Evolutionary conservation across 1,139 yeast species (phyloP), one percentile per base, ranked within the genome.

Genomic region (Lodderomyces orthopsilosis): DNA sequence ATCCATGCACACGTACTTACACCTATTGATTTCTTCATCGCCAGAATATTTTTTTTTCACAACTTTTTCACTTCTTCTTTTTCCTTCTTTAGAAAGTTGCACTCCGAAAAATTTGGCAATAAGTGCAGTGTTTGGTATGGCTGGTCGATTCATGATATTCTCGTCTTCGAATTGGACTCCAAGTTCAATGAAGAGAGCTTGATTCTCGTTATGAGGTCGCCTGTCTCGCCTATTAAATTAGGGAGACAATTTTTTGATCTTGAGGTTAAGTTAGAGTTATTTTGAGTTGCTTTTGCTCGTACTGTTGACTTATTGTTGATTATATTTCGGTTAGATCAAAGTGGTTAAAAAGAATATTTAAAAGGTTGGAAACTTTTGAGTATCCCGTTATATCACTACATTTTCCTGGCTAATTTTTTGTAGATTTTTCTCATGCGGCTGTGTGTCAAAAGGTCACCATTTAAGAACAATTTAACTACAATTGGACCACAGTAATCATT

Each of bases 341-440:
- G 71, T 73, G 79, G 68, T 67, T 72, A 69, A 60, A 57, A 65
- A 76, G 81, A 62, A 75, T 73, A 65, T 66, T 64, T 59, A 59
- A 52, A 57, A 58, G 71, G 62, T 56, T 52, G 43, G 61, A 61
- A 56, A 75, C 75, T 61, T 57, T 59, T 53, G 61, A 55, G 77
- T 68, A 62, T 78, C 83, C 83, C 83, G 83, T 78, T 73, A 73
- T 63, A 66, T 69, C 82, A 71, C 73, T 45, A 78, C 78, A 77
- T 64, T 47, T 43, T 34, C 32, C n/a, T n/a, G 23, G 6, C 18
- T 4, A 8, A 7, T 3, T 19, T 8, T 30, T 30, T 30, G 19
- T 30, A 30, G 34, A 30, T 6, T 15, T 14, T 30, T 15, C 19
- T 27, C 3, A 17, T 30, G 34, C 34, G 34, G 19, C 34, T 30